Evolutionary conservation across 129 eudicot genomes (phyloP).

Genomic region (Smallanthus sonchifolius): DNA sequence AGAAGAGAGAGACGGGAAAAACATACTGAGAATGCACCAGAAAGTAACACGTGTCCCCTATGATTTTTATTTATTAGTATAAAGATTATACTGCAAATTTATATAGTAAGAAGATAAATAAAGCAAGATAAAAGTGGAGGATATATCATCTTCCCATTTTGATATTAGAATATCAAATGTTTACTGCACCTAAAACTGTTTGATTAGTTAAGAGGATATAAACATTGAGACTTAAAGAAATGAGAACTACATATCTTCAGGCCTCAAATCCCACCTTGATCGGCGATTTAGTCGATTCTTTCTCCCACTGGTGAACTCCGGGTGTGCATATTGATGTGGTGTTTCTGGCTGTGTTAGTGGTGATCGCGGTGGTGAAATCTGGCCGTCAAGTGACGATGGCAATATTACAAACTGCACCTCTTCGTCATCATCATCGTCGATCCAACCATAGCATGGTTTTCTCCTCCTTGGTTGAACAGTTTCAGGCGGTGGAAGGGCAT

Average conservation of each 20-base stretch:
- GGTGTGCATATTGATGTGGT: not conserved
- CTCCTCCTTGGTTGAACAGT: slow-evolving; percentile 11
- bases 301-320: not conserved
- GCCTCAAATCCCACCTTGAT: slow-evolving; percentile 31
- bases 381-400: slow-evolving; percentile 9
- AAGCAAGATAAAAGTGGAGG: not conserved
- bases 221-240: not conserved
- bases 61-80: too few species aligned
- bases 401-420: slow-evolving; percentile 15
- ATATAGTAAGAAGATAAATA: too few species aligned
- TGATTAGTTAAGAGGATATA: not conserved
- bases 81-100: too few species aligned
- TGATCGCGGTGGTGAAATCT: slow-evolving; percentile 9
- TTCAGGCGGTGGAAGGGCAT: not conserved
- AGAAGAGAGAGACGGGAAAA: too few species aligned
- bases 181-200: not conserved
- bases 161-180: not conserved
- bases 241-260: slow-evolving; percentile 20
- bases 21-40: too few species aligned
- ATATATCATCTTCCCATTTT: not conserved
- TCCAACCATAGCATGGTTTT: slow-evolving; percentile 36
- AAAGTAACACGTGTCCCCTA: too few species aligned
- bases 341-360: not conserved
- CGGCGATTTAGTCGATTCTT: slow-evolving; percentile 2
- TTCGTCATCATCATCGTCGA: slow-evolving; percentile 17